Evolutionary conservation across 805 yeast species (phyloP), one percentile per base, ranked within the genome.

Genomic region (Ogataea parapolymorpha): DNA sequence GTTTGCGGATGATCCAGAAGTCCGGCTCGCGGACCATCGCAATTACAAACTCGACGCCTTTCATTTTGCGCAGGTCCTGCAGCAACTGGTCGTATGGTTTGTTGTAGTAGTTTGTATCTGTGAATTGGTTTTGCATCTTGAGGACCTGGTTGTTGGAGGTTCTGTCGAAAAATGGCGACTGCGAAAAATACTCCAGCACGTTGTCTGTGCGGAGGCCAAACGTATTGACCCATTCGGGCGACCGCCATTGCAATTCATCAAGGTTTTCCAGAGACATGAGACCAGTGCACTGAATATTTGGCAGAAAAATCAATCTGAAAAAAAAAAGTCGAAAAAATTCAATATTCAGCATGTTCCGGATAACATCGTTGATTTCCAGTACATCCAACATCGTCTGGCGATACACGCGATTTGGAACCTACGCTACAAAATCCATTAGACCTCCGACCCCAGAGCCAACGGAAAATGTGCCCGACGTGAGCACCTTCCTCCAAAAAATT

Each of bases 201-300:
- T 90, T 93, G 39, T 82, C 95, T 0, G 95, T 85, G 32, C 89
- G 74, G 17, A 93, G 74, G 0, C 96, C 97, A 59, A 80, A 81
- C 39, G 82, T 77, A 59, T 89, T 95, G 49, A 93, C 88, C 95
- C 96, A 93, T 62, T 93, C 99, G 1, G 99, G 98, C 3, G 93
- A 83, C 50, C 90, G 79, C 99, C 99, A 93, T 61, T 90, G 98
- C 30, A 93, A 73, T 55, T 91, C 97, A 58, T 90, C 97, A 20
- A 90, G 68, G 23, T 36, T 71, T 52, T 30, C 53, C 48, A 17
- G 32, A 3, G 50, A 26, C 53, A 46, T 51, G 32, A 18, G n/a
- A 10, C 6, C 10, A 3, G 26, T 16, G 27, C 27, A 22, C 26
- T 32, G 31, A n/a, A 8, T 32, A 12, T 32, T 20, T 27, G 32